Conservation (phyloP, 2,329 filamentous ascomycete species). For the Epichloe bromicola region DNA sequence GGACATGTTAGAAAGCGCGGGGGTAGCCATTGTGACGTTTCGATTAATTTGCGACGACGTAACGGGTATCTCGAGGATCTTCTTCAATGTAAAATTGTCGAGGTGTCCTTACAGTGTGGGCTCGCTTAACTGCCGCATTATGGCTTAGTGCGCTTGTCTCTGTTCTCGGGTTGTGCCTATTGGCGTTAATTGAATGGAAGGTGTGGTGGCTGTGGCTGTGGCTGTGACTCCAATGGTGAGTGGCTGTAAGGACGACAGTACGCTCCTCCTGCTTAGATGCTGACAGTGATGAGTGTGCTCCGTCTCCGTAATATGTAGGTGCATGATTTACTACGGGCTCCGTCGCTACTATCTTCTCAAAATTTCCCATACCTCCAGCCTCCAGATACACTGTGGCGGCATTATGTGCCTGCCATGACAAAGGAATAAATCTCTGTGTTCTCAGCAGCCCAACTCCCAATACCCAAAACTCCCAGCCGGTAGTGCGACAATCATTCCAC, state of each 20-base stretch:
- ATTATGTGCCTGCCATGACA: constrained; percentile 5
- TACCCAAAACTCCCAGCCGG: neutral
- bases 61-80: constrained; percentile 11
- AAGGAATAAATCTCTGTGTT: neutral
- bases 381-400: neutral
- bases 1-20: constrained; percentile 60
- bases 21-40: constrained; percentile 40
- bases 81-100: constrained; percentile 15
- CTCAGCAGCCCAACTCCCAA: neutral
- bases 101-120: constrained; percentile 26
- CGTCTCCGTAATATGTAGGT: too few relatives aligned
- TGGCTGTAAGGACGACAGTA: neutral
- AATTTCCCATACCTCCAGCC: neutral
- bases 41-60: constrained; percentile 16
- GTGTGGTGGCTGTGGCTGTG: neutral
- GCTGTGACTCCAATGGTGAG: neutral
- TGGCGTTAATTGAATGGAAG: constrained; percentile 9
- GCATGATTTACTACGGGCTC: neutral
- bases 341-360: neutral
- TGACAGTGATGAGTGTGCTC: neutral
- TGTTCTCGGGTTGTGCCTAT: constrained; percentile 9
- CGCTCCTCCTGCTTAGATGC: neutral
- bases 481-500: neutral
- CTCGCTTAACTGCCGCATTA: constrained; percentile 22
- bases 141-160: constrained; percentile 14